Evolutionary conservation across 768 basidiomycete species (phyloP), one percentile per base, ranked within the genome.

Genomic region (Termitomyces sp.): DNA sequence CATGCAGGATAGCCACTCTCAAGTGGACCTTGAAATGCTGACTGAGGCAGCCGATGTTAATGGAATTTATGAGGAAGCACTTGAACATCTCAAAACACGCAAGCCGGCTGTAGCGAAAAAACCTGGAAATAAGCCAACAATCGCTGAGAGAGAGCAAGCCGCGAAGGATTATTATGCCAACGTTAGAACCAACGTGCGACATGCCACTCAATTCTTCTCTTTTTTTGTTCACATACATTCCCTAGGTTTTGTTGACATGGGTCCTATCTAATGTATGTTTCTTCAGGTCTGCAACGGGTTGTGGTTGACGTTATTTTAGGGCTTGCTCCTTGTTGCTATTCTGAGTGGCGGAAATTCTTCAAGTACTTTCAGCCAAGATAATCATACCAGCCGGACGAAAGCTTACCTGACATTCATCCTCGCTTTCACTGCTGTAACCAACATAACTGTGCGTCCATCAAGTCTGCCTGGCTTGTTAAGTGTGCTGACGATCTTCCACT

Each of bases 121-220:
- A 12, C 57, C 63, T 44, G 71, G 65, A 4, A 68, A 64, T 37
- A 71, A 22, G 31, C 60, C 72, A 59, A 81, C 70, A 27, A 72
- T 76, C 18, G 80, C 82, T 13, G 90, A 92, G 70, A 84, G 79
- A 67, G 89, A 93, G 63, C 81, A 86, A 62, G 81, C 80, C 1
- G 89, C 89, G 11, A 88, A 86, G 67, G 91, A 93, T 64, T 95
- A 94, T 73, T 95, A 94, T 70, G 91, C 92, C 0, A 87, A 86
- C 65, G 90, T 95, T 55, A 76, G 93, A 62, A 93, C 92, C 7
- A 93, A 94, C 73, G 89, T 79, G 57, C 54, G 68, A 65, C 13
- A 44, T 45, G 18, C 13, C 27, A n/a, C 41, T 30, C n/a, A 20
- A 27, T n/a, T 1, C 11, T 48, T 6, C 11, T 45, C n/a, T 46